Base-by-base conservation (phyloP, 345 rosid species). In the Populus tremula region DNA sequence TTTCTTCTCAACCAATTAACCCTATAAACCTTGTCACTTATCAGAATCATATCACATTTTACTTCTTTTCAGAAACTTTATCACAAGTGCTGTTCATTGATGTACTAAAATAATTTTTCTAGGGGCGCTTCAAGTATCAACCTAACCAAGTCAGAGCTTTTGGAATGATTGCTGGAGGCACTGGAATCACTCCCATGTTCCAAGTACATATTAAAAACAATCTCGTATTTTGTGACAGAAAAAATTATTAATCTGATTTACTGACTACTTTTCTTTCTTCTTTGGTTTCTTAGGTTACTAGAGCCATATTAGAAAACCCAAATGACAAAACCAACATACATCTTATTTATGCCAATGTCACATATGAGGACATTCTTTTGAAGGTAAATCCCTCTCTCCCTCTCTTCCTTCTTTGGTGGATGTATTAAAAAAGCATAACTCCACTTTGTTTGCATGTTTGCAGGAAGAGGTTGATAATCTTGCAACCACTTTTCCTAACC, bases 151-250 rank as follows among this genome's bases (percentile, higher is more conserved):
- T 77, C 65, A 73, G 75, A 74, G 78, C 81, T 59, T 77, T 81
- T 47, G 84, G 84, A 36, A 77, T 81, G 84, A 73, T 81, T 45
- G 78, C 84, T 61, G 84, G 84, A 69, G 84, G 84, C 47, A 77
- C 84, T 45, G 84, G 84, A 45, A 77, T 81, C 29, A 78, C 84
- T 39, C 84, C 84, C 39, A 81, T 81, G 84, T 81, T 81, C 77
- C 84, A 81, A 50, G 84, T 81, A 69, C 36, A 47, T 41, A 21
- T 39, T 17, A 8, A 18, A 67, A 20, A 53, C 10, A 53, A 20
- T 53, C 59, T 53, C 4, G 18, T 53, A 7, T 69, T 39, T 62
- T 77, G 1, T n/a, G 36, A 14, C 3, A n/a, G 33, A 38, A 3
- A 5, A 5, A 54, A 35, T 33, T 23, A 4, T 70, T 18, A 27